phyloP scores from a whole-genome alignment of 139 green algal genomes.

The Chlamydomonas schloesseri region DNA sequence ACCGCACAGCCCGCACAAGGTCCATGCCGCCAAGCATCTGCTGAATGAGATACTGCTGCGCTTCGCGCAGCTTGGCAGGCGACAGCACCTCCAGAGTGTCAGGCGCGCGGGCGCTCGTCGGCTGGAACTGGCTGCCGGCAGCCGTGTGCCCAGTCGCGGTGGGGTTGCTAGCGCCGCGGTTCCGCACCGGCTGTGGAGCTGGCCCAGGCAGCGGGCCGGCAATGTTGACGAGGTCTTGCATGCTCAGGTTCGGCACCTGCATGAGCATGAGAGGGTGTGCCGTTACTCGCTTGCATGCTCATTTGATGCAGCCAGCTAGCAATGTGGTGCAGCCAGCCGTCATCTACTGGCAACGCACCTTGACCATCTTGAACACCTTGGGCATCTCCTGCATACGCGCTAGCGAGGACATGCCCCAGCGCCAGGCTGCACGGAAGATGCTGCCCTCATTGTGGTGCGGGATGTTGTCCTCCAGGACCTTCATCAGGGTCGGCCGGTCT shows the following conservation, averaged over 20 bases:
- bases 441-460: neutral
- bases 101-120: neutral
- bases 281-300: too few species aligned
- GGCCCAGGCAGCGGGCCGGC: neutral
- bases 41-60: neutral
- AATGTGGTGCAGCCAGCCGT: too few species aligned
- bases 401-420: conserved; percentile 49
- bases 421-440: conserved; percentile 53
- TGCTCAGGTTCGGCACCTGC: conserved; percentile 19
- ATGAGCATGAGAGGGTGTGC: neutral
- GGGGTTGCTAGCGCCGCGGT: neutral
- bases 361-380: conserved; percentile 43
- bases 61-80: neutral
- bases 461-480: conserved; percentile 25
- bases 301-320: too few species aligned
- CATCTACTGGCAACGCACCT: conserved; percentile 19
- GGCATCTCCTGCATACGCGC: conserved; percentile 46
- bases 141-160: too few species aligned
- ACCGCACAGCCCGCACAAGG: neutral
- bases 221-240: conserved; percentile 34
- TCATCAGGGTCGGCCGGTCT: conserved; percentile 24
- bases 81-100: too few species aligned
- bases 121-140: too few species aligned
- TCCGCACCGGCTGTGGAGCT: neutral
- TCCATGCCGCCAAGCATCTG: conserved; percentile 1